Evolutionary conservation across 23 red algal genomes (phyloP), one percentile per base, ranked within the genome.

Genomic region (Gracilaria domingensis): DNA sequence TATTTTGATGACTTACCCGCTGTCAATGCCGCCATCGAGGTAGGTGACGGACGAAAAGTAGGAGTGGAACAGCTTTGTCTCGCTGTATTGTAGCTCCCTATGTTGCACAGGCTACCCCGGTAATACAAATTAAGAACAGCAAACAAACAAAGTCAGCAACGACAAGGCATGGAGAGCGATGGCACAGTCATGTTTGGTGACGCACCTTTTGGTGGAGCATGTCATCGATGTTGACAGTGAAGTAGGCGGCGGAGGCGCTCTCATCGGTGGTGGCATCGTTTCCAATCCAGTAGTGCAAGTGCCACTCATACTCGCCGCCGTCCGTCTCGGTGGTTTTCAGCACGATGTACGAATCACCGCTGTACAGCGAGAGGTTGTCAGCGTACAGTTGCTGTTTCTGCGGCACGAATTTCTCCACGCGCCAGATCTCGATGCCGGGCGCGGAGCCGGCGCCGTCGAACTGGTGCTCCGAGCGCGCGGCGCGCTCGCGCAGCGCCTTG

Each of bases 341-440:
- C 35, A 95, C 44, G 44, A 95, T 84, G 79, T 95, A 95, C 18
- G 74, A 58, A 59, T 95, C 93, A 39, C 93, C 93, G 47, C 79
- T 80, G 53, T 86, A 95, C 66, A 95, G 86, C 4, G 66, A 66
- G 4, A 76, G 66, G 86, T 86, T 83, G 4, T 65, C 75, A 36
- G 38, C 64, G 20, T 32, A 42, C 21, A 76, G 60, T 37, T 89
- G 73, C 12, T 75, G 58, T 20, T 75, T 56, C 23, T 86, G 54
- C n/a, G 93, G 93, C n/a, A 36, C 29, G 49, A 95, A 84, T 79
- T 89, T 89, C 50, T 95, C 93, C 5, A 95, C 81, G 28, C 93
- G 93, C 93, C 93, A 95, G 30, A 95, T 89, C 66, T 95, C 93
- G n/a, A 95, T 33, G 21, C 93, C 93, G 25, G 88, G 93, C 26